Percentiles rank a stretch among this genome's conserved stretches.
Conservation (phyloP, 805 yeast genomes). For the Lipomyces sp. region DNA sequence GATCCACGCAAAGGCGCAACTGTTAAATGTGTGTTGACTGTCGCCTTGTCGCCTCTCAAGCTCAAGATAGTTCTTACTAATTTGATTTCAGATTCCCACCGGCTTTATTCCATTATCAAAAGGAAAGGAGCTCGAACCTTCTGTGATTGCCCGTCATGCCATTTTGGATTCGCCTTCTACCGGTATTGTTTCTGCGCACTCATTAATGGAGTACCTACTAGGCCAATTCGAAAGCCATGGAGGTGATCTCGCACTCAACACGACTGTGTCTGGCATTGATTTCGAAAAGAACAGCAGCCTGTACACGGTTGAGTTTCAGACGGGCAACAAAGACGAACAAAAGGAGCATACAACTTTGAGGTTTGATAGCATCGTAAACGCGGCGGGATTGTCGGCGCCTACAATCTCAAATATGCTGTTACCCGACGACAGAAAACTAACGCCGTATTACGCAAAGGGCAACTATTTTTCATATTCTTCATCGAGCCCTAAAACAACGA, state of each 20-base stretch:
- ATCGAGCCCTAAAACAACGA: constrained; percentile 48
- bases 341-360: constrained; percentile 43
- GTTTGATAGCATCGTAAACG: constrained; percentile 61
- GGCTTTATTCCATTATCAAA: constrained; percentile 48
- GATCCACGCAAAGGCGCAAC: constrained; percentile 49
- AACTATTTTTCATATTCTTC: constrained; percentile 64
- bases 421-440: constrained; percentile 57
- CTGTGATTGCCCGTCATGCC: constrained; percentile 59
- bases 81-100: constrained; percentile 46
- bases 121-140: constrained; percentile 58
- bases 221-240: constrained; percentile 53
- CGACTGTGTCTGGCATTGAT: constrained; percentile 50
- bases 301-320: constrained; percentile 31
- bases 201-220: constrained; percentile 58
- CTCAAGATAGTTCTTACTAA: background rate
- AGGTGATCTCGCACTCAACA: constrained; percentile 64
- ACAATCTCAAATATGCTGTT: constrained; percentile 64
- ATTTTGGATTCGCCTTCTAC: constrained; percentile 73
- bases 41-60: background rate
- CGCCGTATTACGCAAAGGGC: constrained; percentile 76
- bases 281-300: constrained; percentile 13
- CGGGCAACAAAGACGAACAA: constrained; percentile 32
- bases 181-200: constrained; percentile 82
- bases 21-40: constrained; percentile 42
- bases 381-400: constrained; percentile 79